Percentiles rank a stretch among this genome's conserved stretches.
These are phyloP conservation scores for Drosera capensis DNA, from an alignment of 148 eudicot species.

Conservation along the genomic window DNA sequence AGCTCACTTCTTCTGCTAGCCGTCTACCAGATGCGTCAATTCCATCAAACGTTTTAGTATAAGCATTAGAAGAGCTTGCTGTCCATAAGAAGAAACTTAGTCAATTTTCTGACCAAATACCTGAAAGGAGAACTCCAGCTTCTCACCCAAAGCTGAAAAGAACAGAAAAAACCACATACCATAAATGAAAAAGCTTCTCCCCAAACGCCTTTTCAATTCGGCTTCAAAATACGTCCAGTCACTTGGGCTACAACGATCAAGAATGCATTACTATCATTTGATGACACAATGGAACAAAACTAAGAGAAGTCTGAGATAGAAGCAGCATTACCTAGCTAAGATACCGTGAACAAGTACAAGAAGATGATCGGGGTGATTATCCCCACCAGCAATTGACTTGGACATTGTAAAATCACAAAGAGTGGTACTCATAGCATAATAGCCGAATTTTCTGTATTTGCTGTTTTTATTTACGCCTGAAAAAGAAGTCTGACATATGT, in stretches of 20 bases:
- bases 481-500: conserved; percentile 5
- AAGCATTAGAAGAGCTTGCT: conserved; percentile 92
- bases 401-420: conserved; percentile 33
- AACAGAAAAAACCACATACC: conserved; percentile 30
- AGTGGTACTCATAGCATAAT: conserved; percentile 54
- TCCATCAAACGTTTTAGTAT: conserved; percentile 73
- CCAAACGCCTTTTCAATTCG: conserved; percentile 77
- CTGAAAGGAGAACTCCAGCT: conserved; percentile 1
- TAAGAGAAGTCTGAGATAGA: background rate
- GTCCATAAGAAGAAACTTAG: conserved; percentile 13
- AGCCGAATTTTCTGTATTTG: conserved; percentile 26
- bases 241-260: conserved; percentile 73
- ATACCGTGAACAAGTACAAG: conserved; percentile 97
- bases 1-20: conserved; percentile 93
- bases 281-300: too few species aligned
- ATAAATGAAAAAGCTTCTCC: conserved; percentile 66
- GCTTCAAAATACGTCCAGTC: conserved; percentile 95
- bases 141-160: background rate
- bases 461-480: conserved; percentile 36
- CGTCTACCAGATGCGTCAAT: conserved; percentile 91
- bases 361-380: conserved; percentile 74
- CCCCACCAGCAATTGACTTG: conserved; percentile 12
- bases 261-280: conserved; percentile 3
- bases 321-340: conserved; percentile 58
- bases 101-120: conserved; percentile 4